Evolutionary conservation across 805 yeast species (phyloP).

Genomic region (Pichia nanzhaoensis): DNA sequence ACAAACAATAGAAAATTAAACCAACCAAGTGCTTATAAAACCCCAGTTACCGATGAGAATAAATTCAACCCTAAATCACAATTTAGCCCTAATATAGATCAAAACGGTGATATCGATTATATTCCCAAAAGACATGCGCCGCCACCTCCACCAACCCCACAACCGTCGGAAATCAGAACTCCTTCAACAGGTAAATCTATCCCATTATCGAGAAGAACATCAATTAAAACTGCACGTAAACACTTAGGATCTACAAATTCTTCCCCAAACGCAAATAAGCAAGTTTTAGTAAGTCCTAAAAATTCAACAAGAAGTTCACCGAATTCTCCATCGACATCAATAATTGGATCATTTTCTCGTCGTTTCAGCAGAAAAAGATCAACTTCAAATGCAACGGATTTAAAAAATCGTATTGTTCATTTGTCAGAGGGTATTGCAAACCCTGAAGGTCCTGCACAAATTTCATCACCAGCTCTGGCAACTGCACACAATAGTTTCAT

Average conservation of each 20-base stretch:
- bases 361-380: constrained; percentile 18
- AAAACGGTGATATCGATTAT: constrained; percentile 18
- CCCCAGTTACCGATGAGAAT: constrained; percentile 6
- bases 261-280: background rate
- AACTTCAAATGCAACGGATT: constrained; percentile 3
- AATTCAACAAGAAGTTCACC: constrained; percentile 6
- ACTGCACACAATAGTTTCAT: background rate
- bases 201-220: constrained; percentile 7
- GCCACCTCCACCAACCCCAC: constrained; percentile 28
- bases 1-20: constrained; percentile 1
- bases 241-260: constrained; percentile 3
- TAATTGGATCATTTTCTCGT: constrained; percentile 26
- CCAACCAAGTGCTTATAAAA: background rate
- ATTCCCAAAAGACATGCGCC: constrained; percentile 34
- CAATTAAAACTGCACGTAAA: constrained; percentile 5
- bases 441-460: constrained; percentile 17
- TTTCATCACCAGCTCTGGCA: constrained; percentile 15
- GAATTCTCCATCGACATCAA: constrained; percentile 24
- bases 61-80: constrained; percentile 7
- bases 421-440: constrained; percentile 20
- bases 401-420: constrained; percentile 21
- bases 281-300: background rate
- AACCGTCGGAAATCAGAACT: background rate
- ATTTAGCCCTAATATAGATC: background rate
- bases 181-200: background rate